phyloP scores from a whole-genome alignment of 371 early-diverging fungal species.

The Rhizopus delemar region DNA sequence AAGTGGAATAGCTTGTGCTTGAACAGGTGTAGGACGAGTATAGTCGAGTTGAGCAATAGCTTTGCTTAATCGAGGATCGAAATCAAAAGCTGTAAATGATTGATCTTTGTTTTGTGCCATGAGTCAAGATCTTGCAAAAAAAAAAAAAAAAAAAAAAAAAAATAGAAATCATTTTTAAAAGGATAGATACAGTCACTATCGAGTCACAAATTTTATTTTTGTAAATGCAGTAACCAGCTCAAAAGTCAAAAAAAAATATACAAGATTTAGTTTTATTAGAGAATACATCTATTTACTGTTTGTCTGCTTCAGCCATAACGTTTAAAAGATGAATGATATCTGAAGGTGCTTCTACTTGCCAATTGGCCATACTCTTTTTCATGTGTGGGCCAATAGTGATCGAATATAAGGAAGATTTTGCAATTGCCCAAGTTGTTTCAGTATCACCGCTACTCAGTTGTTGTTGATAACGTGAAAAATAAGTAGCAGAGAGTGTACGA shows the following conservation, averaged over 20 bases:
- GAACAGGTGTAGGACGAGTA: constrained; percentile 90
- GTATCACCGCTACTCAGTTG: constrained; percentile 12
- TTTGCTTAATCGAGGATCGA: constrained; percentile 86
- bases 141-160: constrained; percentile 23
- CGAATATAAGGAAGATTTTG: constrained; percentile 29
- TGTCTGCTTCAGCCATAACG: constrained; percentile 17
- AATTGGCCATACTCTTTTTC: constrained; percentile 81
- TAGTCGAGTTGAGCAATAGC: constrained; percentile 82
- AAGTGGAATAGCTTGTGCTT: constrained; percentile 92
- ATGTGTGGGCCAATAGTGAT: constrained; percentile 73
- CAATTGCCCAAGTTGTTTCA: constrained; percentile 12
- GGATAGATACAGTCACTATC: too few relatives aligned
- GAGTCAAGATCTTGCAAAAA: constrained; percentile 23
- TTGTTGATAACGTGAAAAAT: constrained; percentile 20
- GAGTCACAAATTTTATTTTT: too few relatives aligned
- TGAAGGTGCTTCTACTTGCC: constrained; percentile 69
- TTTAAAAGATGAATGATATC: constrained; percentile 49
- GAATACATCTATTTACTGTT: neutral
- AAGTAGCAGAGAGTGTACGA: constrained; percentile 42
- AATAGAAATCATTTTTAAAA: neutral
- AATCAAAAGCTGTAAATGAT: constrained; percentile 65
- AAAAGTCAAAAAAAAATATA: too few relatives aligned
- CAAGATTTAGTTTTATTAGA: too few relatives aligned
- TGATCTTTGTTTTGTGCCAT: constrained; percentile 10
- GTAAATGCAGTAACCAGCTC: too few relatives aligned